phyloP scores from a whole-genome alignment of 768 basidiomycete genomes.

The Lentinula boryana region DNA sequence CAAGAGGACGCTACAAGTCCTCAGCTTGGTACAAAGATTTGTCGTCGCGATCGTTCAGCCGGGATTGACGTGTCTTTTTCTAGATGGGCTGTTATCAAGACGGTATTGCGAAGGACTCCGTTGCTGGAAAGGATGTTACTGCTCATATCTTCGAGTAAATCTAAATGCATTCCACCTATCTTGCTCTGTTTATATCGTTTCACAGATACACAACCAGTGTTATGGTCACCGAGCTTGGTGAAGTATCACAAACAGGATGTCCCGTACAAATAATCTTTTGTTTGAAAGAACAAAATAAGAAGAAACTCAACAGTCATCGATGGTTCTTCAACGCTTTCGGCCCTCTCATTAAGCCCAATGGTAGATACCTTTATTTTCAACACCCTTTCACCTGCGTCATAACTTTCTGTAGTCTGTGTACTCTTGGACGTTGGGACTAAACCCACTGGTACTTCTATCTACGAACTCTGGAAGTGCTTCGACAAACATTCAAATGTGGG shows the following conservation, averaged over 20 bases:
- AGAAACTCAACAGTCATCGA: constrained; percentile 92
- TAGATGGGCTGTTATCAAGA: constrained; percentile 88
- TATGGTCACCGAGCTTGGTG: constrained; percentile 72
- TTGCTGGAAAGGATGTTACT: constrained; percentile 85
- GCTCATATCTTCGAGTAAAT: constrained; percentile 90
- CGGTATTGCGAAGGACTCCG: constrained; percentile 84
- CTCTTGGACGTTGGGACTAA: constrained; percentile 95
- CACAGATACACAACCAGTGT: constrained; percentile 72
- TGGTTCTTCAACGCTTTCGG: constrained; percentile 99
- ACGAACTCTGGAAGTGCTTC: constrained; percentile 96
- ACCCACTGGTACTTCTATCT: constrained; percentile 90
- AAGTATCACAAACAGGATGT: constrained; percentile 69
- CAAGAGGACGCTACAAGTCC: constrained; percentile 85
- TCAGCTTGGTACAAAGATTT: constrained; percentile 55
- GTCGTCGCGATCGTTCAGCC: constrained; percentile 5
- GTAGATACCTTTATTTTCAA: constrained; percentile 25
- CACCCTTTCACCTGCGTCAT: constrained; percentile 3
- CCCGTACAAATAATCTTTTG: constrained; percentile 88
- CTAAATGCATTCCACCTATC: neutral
- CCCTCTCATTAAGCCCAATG: constrained; percentile 80
- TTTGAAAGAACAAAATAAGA: constrained; percentile 94
- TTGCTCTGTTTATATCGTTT: neutral
- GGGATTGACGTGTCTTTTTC: neutral
- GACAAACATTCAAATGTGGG: constrained; percentile 83
- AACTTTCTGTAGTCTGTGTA: constrained; percentile 57